Percentiles rank a stretch among this genome's conserved stretches.
Conservation (phyloP, 495 filamentous ascomycete genomes). For the Thermothielavioides terrestris region DNA sequence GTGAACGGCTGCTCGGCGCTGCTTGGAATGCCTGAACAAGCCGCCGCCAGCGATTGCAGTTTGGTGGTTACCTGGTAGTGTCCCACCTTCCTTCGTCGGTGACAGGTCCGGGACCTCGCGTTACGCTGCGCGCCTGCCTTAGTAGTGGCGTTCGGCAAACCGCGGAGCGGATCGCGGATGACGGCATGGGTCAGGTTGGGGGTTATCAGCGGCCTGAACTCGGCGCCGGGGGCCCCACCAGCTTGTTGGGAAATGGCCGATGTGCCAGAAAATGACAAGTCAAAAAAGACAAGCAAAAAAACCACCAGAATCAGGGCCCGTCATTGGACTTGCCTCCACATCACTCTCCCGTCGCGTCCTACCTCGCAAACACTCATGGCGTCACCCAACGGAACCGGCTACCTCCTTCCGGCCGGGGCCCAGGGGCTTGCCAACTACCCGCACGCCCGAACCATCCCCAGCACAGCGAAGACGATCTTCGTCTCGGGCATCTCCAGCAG, state of each 20-base stretch:
- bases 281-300: too few relatives aligned
- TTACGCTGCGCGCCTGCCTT: background rate
- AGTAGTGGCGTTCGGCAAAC: constrained; percentile 8
- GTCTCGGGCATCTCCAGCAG: constrained; percentile 23
- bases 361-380: background rate
- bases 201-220: background rate
- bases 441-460: constrained; percentile 20
- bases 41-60: too few relatives aligned
- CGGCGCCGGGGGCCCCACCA: too few relatives aligned
- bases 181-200: background rate
- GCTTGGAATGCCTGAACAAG: too few relatives aligned
- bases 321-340: too few relatives aligned
- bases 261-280: too few relatives aligned
- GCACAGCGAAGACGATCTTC: constrained; percentile 18
- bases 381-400: constrained; percentile 18
- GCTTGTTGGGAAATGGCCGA: too few relatives aligned
- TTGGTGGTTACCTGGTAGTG: too few relatives aligned
- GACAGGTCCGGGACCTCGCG: too few relatives aligned
- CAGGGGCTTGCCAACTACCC: constrained; percentile 25
- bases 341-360: background rate
- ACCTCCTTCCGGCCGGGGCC: constrained; percentile 14
- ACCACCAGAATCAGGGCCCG: too few relatives aligned
- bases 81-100: too few relatives aligned
- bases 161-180: constrained; percentile 17
- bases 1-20: too few relatives aligned